Evolutionary conservation across 305 asterid species (phyloP).

Genomic region (Salvia sclarea): DNA sequence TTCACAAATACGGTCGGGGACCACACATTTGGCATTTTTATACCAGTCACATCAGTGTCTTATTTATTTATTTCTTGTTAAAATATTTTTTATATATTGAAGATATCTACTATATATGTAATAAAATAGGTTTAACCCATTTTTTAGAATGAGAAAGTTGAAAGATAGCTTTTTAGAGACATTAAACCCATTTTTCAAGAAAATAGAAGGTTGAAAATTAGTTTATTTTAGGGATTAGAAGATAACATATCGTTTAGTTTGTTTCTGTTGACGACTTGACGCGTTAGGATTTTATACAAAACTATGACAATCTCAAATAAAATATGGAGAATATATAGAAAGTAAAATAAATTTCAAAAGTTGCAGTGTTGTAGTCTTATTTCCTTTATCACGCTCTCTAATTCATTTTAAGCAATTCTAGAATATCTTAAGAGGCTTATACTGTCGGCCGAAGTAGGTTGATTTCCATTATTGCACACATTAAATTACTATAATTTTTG

Average conservation of each 20-base stretch:
- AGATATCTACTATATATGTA: background rate
- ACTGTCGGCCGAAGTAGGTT: slow-evolving; percentile 42
- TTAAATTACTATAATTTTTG: slow-evolving; percentile 14
- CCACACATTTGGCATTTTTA: slow-evolving; percentile 32
- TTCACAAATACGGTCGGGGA: slow-evolving; percentile 27
- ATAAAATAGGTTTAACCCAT: background rate
- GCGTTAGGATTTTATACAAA: background rate
- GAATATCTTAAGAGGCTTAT: background rate
- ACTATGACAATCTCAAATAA: background rate
- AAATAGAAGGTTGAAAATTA: background rate
- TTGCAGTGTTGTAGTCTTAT: background rate
- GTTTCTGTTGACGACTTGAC: background rate
- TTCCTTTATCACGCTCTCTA: background rate
- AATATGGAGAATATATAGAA: background rate
- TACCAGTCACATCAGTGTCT: slow-evolving; percentile 7
- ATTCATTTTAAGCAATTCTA: background rate
- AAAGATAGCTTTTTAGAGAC: background rate
- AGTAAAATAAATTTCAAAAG: background rate
- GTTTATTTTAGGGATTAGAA: background rate
- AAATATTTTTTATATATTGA: background rate
- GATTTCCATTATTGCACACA: slow-evolving; percentile 30
- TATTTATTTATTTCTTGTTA: slow-evolving; percentile 5
- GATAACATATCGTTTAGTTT: background rate
- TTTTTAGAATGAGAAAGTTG: background rate
- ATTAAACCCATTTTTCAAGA: too few relatives aligned